A percentile compares a stretch with the other conserved stretches of the same genome.
phyloP scores from a whole-genome alignment of 805 yeast genomes.

The Zygotorulaspora florentina region DNA sequence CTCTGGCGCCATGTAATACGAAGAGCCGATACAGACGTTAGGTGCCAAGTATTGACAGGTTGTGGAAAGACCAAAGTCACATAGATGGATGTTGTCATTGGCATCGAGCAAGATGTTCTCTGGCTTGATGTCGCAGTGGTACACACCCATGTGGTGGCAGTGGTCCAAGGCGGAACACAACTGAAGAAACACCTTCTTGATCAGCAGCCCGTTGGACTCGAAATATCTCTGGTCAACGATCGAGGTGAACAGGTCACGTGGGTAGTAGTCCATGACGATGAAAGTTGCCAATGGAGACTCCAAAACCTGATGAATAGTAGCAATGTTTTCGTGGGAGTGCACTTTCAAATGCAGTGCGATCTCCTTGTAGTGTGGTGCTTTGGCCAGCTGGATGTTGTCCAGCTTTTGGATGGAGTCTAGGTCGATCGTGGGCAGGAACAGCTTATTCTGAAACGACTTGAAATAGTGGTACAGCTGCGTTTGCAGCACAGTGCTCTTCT shows the following conservation, averaged over 20 bases:
- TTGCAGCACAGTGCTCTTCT: conserved; percentile 25
- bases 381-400: conserved; percentile 35
- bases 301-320: conserved; percentile 69
- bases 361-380: conserved; percentile 50
- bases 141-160: conserved; percentile 79
- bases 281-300: conserved; percentile 55
- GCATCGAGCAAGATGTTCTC: conserved; percentile 79
- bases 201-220: conserved; percentile 44
- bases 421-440: conserved; percentile 26
- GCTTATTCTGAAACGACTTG: conserved; percentile 20
- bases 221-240: conserved; percentile 74
- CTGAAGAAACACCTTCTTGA: conserved; percentile 64
- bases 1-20: conserved; percentile 93
- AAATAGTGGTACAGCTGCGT: conserved; percentile 29
- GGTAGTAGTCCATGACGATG: conserved; percentile 80
- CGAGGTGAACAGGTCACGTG: conserved; percentile 81
- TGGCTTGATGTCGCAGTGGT: conserved; percentile 93
- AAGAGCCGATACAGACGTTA: conserved; percentile 78
- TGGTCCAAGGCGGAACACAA: conserved; percentile 76
- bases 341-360: conserved; percentile 69
- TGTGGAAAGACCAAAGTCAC: conserved; percentile 90
- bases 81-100: conserved; percentile 51
- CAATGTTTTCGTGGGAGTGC: conserved; percentile 73
- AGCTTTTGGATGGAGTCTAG: conserved; percentile 29
- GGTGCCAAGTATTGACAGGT: conserved; percentile 52